phyloP scores from a whole-genome alignment of 345 rosid genomes.

The Citrus inodora region DNA sequence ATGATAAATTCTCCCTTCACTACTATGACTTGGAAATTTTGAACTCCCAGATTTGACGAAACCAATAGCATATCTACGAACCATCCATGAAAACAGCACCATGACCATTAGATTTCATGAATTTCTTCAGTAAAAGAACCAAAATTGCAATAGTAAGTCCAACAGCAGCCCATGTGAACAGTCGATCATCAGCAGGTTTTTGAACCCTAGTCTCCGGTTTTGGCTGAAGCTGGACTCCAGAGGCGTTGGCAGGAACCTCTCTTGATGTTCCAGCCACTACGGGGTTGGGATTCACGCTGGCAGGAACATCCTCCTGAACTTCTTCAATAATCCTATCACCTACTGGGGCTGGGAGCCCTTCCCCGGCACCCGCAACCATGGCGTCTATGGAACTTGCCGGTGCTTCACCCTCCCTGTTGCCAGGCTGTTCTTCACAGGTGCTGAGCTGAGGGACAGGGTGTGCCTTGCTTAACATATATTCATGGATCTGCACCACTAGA shows the following conservation, averaged over 20 bases:
- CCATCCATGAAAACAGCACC: slow-evolving; percentile 80
- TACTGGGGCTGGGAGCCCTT: slow-evolving; percentile 23
- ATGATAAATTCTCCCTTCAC: slow-evolving; percentile 9
- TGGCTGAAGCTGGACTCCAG: slow-evolving; percentile 28
- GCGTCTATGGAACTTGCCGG: slow-evolving; percentile 16
- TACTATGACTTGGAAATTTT: not conserved
- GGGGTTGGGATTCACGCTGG: slow-evolving; percentile 26
- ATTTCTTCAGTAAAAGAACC: slow-evolving; percentile 85
- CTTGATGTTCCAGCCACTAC: slow-evolving; percentile 24
- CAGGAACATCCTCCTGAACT: slow-evolving; percentile 37
- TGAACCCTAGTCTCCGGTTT: slow-evolving; percentile 39
- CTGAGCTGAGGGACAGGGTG: slow-evolving; percentile 50
- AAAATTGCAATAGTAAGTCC: slow-evolving; percentile 84
- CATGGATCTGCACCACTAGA: slow-evolving; percentile 62
- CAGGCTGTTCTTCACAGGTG: slow-evolving; percentile 25
- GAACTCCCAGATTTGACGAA: not conserved
- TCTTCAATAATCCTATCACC: slow-evolving; percentile 48
- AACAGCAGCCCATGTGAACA: slow-evolving; percentile 81
- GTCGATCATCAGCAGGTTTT: slow-evolving; percentile 70
- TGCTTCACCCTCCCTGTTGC: slow-evolving; percentile 18
- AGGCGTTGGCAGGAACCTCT: slow-evolving; percentile 30
- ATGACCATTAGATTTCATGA: slow-evolving; percentile 71
- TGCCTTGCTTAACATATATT: slow-evolving; percentile 82
- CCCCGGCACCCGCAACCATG: slow-evolving; percentile 13
- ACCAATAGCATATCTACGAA: slow-evolving; percentile 36